phyloP scores from a whole-genome alignment of 2,329 filamentous ascomycete genomes.

The Aureobasidium mangrovei region DNA sequence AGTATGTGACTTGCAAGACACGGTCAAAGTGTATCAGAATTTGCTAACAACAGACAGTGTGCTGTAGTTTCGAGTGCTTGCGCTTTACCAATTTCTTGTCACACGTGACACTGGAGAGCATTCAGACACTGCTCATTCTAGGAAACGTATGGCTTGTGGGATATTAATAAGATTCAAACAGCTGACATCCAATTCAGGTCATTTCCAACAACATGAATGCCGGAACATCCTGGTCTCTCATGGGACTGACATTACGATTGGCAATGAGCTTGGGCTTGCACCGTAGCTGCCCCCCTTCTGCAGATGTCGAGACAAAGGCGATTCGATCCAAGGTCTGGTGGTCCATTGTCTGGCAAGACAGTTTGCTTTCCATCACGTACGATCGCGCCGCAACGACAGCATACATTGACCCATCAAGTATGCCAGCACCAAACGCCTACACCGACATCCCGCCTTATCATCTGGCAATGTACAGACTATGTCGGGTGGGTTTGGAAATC shows the following conservation, averaged over 20 bases:
- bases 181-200: constrained; percentile 21
- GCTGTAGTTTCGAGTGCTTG: constrained; percentile 56
- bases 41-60: constrained; percentile 38
- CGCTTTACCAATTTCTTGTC: constrained; percentile 57
- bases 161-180: neutral
- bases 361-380: constrained; percentile 54
- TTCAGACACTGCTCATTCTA: constrained; percentile 53
- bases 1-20: constrained; percentile 31
- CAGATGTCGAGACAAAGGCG: constrained; percentile 36
- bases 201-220: constrained; percentile 57
- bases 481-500: constrained; percentile 51
- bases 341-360: constrained; percentile 58
- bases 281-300: constrained; percentile 47
- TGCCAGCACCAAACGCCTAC: constrained; percentile 28
- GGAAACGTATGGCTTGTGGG: constrained; percentile 39
- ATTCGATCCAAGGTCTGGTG: constrained; percentile 40
- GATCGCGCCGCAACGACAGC: constrained; percentile 49
- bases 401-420: constrained; percentile 42
- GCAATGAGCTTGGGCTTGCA: constrained; percentile 53
- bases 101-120: constrained; percentile 51
- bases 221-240: constrained; percentile 53
- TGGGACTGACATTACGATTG: constrained; percentile 52
- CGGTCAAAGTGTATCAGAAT: too few relatives aligned
- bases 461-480: constrained; percentile 48
- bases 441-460: constrained; percentile 43